A percentile compares a stretch with the other conserved stretches of the same genome.
phyloP scores from a whole-genome alignment of 805 yeast genomes.

The Kregervanrija pseudodelftensis region DNA sequence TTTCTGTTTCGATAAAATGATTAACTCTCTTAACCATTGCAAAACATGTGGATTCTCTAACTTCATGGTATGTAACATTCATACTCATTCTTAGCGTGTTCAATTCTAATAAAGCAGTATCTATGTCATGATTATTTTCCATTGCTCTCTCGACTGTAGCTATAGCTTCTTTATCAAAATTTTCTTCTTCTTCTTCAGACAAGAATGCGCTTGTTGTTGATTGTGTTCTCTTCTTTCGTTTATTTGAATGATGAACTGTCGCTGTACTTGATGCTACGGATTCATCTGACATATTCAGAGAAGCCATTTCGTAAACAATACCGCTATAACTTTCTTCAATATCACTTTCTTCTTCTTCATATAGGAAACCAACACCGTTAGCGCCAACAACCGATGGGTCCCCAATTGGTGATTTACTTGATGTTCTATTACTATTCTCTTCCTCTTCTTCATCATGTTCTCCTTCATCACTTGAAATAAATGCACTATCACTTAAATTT shows the following conservation, averaged over 20 bases:
- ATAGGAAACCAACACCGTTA: constrained; percentile 44
- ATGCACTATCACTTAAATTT: constrained; percentile 5
- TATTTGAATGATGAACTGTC: constrained; percentile 19
- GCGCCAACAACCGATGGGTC: constrained; percentile 36
- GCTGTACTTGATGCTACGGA: constrained; percentile 44
- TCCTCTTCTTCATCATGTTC: constrained; percentile 18
- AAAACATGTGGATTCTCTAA: constrained; percentile 68
- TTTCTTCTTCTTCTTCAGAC: constrained; percentile 46
- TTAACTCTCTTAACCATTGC: constrained; percentile 66
- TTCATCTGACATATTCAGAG: constrained; percentile 44
- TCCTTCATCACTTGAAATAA: constrained; percentile 14
- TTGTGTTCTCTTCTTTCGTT: constrained; percentile 32
- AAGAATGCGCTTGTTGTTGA: constrained; percentile 30
- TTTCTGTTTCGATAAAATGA: constrained; percentile 70
- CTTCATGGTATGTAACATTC: constrained; percentile 93
- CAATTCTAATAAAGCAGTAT: constrained; percentile 86
- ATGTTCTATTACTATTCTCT: constrained; percentile 9
- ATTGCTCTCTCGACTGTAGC: constrained; percentile 91
- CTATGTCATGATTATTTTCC: constrained; percentile 86
- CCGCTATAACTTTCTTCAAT: constrained; percentile 30
- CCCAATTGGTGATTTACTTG: constrained; percentile 10
- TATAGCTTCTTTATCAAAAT: constrained; percentile 81
- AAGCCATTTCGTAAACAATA: constrained; percentile 35
- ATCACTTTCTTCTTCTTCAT: constrained; percentile 43
- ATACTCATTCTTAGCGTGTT: constrained; percentile 95